Base-by-base conservation (phyloP, 1,284 basidiomycete genomes). In the Ustilago tritici region DNA sequence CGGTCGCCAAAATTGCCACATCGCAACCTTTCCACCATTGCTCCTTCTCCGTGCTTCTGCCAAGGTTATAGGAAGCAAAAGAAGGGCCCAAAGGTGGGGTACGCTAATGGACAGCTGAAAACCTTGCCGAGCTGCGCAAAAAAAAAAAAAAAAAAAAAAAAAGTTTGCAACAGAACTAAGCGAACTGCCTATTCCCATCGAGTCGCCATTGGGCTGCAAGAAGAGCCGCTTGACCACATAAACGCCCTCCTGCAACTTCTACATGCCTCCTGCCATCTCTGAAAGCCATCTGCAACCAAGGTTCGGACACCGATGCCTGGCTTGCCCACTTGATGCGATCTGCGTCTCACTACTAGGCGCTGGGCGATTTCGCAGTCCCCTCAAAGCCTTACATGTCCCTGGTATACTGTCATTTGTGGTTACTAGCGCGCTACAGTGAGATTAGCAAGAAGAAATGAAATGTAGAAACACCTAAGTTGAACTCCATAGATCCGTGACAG, bases 401-500 rank as follows among this genome's bases (percentile, higher is more conserved):
- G 46, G 46, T 49, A 49, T 28, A 49, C 23, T 49, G 23, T 23
- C 8, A 28, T 14, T 40, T 41, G 40, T 41, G 17, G 17, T 17
- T 41, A 41, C 40, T 41, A 41, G 12, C 7, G 4, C 40, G 15
- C 17, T 17, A 46, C n/a, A 19, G 15, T 46, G 43, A 19, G 7
- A 46, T 46, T 46, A 46, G 43, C 43, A 46, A 46, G 43, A 46
- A 46, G 6, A 19, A 46, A 19, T 46, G n/a, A 46, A 19, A 46
- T 9, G 40, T 43, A 43, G 14, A 43, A 43, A 43, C 3, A 6
- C 19, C 19, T 7, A 46, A 19, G 9, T 9, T n/a, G 43, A 11
- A 28, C 49, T 31, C 9, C 28, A 14, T 31, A 46, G n/a, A 50
- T 50, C 49, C 49, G 49, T 50, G 49, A 54, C 52, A 54, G 28